phyloP scores from a whole-genome alignment of 768 basidiomycete species.

The Neoboletus magnificus region DNA sequence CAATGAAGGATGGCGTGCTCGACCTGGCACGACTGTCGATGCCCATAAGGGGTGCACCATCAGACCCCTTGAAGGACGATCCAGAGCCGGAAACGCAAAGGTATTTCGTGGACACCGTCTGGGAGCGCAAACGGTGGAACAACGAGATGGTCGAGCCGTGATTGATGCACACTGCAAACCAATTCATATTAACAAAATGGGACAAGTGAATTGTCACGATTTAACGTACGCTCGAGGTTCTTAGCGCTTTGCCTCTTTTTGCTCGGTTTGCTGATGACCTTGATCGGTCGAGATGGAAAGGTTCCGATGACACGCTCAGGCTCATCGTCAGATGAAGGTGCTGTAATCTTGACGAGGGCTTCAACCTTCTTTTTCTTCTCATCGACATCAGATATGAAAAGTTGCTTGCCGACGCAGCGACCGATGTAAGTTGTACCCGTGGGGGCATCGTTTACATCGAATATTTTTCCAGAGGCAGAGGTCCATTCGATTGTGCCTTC shows the following conservation, averaged over 20 bases:
- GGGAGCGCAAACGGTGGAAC: slow-evolving; percentile 93
- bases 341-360: slow-evolving; percentile 85
- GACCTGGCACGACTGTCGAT: slow-evolving; percentile 66
- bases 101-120: slow-evolving; percentile 94
- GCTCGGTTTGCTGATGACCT: slow-evolving; percentile 97
- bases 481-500: slow-evolving; percentile 90
- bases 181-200: slow-evolving; percentile 13
- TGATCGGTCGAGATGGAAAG: slow-evolving; percentile 93
- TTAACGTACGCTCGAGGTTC: slow-evolving; percentile 79
- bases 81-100: slow-evolving; percentile 93
- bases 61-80: slow-evolving; percentile 89
- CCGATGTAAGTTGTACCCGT: slow-evolving; percentile 87
- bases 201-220: slow-evolving; percentile 6
- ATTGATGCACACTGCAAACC: slow-evolving; percentile 76
- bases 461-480: slow-evolving; percentile 75
- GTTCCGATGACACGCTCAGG: slow-evolving; percentile 81
- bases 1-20: slow-evolving; percentile 84
- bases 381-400: slow-evolving; percentile 93
- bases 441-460: slow-evolving; percentile 77
- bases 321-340: slow-evolving; percentile 75
- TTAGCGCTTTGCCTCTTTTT: slow-evolving; percentile 95
- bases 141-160: slow-evolving; percentile 94
- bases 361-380: slow-evolving; percentile 96
- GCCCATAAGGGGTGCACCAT: slow-evolving; percentile 83
- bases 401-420: slow-evolving; percentile 88